Evolutionary conservation across 2,329 filamentous ascomycete species (phyloP), one percentile per base, ranked within the genome.

Genomic region (Escovopsis weberi): DNA sequence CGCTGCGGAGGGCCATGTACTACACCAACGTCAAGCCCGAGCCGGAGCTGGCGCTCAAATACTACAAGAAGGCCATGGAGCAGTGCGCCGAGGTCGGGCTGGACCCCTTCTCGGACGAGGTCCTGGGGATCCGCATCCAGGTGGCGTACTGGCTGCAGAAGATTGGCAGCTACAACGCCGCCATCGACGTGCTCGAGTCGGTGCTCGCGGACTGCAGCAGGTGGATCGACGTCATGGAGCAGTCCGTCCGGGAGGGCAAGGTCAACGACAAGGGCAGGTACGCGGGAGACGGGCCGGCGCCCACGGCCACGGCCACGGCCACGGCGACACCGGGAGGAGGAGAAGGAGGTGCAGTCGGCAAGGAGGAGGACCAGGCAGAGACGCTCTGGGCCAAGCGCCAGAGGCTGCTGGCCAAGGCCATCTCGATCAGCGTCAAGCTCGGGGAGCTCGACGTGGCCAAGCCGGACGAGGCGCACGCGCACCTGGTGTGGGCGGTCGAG

Each of bases 81-180:
- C 71, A 82, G 41, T 86, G 86, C 44, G 67, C 78, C 40, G 78
- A 85, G 54, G 56, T 82, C 40, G 78, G 79, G 0, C 75, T 98
- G 66, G 86, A 96, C 56, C 85, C 85, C 0, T 93, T 88, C 58
- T 88, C 84, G 4, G 84, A 95, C 52, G 88, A 95, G 58, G 80
- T 95, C 32, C 71, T 95, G 51, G 91, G 91, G 8, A 79, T 96
- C 41, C 85, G 87, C 55, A 80, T 96, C 40, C 79, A 88, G 57
- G 70, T 94, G 8, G 79, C 85, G 1, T 72, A 73, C 9, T 78
- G 94, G 70, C 70, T 94, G 48, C 85, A 95, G 61, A 80, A 82
- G 55, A 75, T 85, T 12, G 72, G 79, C 30, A 75, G 82, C 53
- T 79, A 79, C 54, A 69, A 75, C 19, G 75, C 79, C 44, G 78